Evolutionary conservation across 345 rosid genomes (phyloP), one percentile per base, ranked within the genome.

Genomic region (Jatropha curcas): DNA sequence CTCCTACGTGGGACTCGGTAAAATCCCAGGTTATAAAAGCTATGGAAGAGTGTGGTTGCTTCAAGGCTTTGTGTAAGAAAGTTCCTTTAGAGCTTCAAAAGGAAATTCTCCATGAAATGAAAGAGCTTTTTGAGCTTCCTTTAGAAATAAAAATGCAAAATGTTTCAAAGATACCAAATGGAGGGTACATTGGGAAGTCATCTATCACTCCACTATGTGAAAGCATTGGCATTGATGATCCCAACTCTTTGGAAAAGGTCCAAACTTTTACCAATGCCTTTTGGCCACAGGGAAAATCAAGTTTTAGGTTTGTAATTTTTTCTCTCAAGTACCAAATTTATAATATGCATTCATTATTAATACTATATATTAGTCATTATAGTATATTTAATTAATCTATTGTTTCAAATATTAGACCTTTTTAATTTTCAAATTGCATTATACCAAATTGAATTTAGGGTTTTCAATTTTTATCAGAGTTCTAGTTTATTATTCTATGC

Each of bases 281-380:
- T 74, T 84, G 84, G 84, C 75, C 84, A 13, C 3, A 43, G 0
- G 83, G 87, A 35, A 81, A 84, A 11, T 70, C 69, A 61, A 41
- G 8, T 25, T 81, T 81, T 45, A 24, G 81, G 84, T 78, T 60
- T 11, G 48, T 25, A 37, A 64, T 34, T 19, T 4, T 34, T 45
- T 6, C 12, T 12, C n/a, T n/a, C n/a, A n/a, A n/a, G n/a, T n/a
- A n/a, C n/a, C n/a, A n/a, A n/a, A n/a, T n/a, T n/a, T n/a, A n/a
- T n/a, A n/a, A n/a, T n/a, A n/a, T n/a, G n/a, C n/a, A n/a, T n/a
- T n/a, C n/a, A n/a, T n/a, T n/a, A n/a, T n/a, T n/a, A n/a, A n/a
- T n/a, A n/a, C n/a, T n/a, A n/a, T n/a, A n/a, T n/a, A n/a, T n/a
- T n/a, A n/a, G n/a, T n/a, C n/a, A n/a, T n/a, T n/a, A n/a, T n/a